These are phyloP conservation scores for Calonectria pseudoturangicola DNA, from an alignment of 2,329 filamentous ascomycete species.

Conservation along the genomic window DNA sequence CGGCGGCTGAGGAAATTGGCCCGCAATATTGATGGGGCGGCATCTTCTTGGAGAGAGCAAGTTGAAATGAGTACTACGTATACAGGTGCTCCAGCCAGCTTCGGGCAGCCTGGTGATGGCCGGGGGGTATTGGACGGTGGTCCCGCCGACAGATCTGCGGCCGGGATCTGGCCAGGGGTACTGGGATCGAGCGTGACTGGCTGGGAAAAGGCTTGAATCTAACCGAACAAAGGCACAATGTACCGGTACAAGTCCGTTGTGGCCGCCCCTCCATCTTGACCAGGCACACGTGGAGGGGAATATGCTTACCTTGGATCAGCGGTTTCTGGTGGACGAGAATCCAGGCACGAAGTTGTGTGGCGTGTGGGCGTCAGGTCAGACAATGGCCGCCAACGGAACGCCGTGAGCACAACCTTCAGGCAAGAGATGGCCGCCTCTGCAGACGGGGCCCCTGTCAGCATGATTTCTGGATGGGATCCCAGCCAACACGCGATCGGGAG, in stretches of 20 bases:
- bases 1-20: slow-evolving; percentile 40
- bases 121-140: slow-evolving; percentile 34
- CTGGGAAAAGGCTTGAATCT: slow-evolving; percentile 31
- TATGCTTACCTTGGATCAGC: slow-evolving; percentile 31
- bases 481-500: slow-evolving; percentile 34
- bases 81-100: slow-evolving; percentile 19
- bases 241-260: slow-evolving; percentile 39
- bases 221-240: slow-evolving; percentile 35
- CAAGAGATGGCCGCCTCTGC: slow-evolving; percentile 18
- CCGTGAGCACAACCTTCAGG: slow-evolving; percentile 21
- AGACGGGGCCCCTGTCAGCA: slow-evolving; percentile 13
- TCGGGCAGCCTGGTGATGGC: slow-evolving; percentile 27
- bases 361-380: slow-evolving; percentile 29
- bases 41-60: neutral
- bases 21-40: slow-evolving; percentile 27
- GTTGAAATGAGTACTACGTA: slow-evolving; percentile 19
- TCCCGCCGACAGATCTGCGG: slow-evolving; percentile 36
- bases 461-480: slow-evolving; percentile 14
- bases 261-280: slow-evolving; percentile 28
- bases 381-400: slow-evolving; percentile 33
- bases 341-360: slow-evolving; percentile 34
- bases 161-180: slow-evolving; percentile 35
- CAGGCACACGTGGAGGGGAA: slow-evolving; percentile 37
- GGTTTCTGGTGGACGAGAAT: slow-evolving; percentile 25
- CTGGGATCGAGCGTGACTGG: slow-evolving; percentile 31